Evolutionary conservation across 2,329 filamentous ascomycete genomes (phyloP), one percentile per base, ranked within the genome.

Genomic region (Thermoascus crustaceus): DNA sequence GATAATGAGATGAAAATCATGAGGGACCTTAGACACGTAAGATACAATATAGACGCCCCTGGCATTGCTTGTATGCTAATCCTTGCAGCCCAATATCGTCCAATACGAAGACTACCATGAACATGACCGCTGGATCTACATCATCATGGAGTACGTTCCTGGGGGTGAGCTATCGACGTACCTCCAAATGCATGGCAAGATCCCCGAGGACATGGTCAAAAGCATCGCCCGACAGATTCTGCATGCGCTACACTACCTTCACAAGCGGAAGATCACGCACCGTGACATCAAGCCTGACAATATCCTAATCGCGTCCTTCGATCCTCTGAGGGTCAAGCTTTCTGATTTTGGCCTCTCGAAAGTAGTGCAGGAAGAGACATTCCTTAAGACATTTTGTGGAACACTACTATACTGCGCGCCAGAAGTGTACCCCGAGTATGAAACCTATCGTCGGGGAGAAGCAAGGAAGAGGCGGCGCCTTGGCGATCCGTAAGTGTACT

Each of bases 241-340:
- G 27, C 76, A 81, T 47, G 89, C 89, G 2, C 67, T 98, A 34
- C 78, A 78, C 19, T 95, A 98, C 57, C 70, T 98, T 6, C 91
- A 98, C 58, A 69, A 72, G 35, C 81, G 83, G 50, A 86, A 82
- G 53, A 95, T 98, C 49, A 96, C 89, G 0, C 91, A 98, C 62
- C 82, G 91, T n/a, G 91, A 98, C 59, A 87, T 98, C 54, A 98
- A 98, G 57, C 91, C 91, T 0, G 91, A 98, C 67, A 98, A 98
- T 53, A 95, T 98, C 41, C 71, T 98, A 25, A 84, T 96, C 46
- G 71, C 79, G 7, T 80, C 78, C 1, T 57, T 76, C 7, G 68
- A 80, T 4, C 87, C 88, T 0, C 75, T 94, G 32, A 70, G 76
- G 9, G 82, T 96, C 49, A 96, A 98, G 61, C 69, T 98, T 9